Conservation (phyloP, 73 alveolate genomes). For the Paramecium primaurelia region DNA sequence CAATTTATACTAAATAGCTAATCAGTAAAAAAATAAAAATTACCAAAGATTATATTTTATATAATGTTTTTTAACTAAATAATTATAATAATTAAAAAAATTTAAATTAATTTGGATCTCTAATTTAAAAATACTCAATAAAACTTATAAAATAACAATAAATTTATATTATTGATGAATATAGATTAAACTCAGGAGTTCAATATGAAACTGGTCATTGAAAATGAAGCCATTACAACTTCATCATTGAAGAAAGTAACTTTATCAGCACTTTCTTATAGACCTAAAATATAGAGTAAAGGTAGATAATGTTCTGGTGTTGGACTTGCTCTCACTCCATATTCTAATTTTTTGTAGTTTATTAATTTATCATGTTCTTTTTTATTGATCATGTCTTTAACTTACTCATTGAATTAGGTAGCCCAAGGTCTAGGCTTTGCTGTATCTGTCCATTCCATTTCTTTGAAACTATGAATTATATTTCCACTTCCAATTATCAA, state of each 20-base stretch:
- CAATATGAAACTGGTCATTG: not conserved
- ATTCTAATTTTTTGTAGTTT: not conserved
- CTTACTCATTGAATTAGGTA: not conserved
- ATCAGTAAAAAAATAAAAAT: not conserved
- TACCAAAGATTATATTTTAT: not conserved
- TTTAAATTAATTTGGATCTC: not conserved
- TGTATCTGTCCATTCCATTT: not conserved
- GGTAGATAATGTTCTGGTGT: constrained; percentile 50
- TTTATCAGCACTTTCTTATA: not conserved
- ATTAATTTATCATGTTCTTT: not conserved
- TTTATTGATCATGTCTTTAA: not conserved
- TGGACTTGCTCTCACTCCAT: not conserved
- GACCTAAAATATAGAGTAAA: not conserved
- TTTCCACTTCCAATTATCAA: constrained; percentile 29
- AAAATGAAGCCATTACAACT: constrained; percentile 14
- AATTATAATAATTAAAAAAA: too few species aligned
- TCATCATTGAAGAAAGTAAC: constrained; percentile 36
- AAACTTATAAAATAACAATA: too few species aligned
- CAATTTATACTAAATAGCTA: not conserved
- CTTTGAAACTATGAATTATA: not conserved
- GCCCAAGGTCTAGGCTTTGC: constrained; percentile 43
- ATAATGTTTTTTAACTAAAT: too few species aligned
- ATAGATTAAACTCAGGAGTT: not conserved
- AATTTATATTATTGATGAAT: not conserved
- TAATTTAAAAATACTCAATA: not conserved